Evolutionary conservation across 1,284 basidiomycete species (phyloP).

Genomic region (Neonothopanus nambi): DNA sequence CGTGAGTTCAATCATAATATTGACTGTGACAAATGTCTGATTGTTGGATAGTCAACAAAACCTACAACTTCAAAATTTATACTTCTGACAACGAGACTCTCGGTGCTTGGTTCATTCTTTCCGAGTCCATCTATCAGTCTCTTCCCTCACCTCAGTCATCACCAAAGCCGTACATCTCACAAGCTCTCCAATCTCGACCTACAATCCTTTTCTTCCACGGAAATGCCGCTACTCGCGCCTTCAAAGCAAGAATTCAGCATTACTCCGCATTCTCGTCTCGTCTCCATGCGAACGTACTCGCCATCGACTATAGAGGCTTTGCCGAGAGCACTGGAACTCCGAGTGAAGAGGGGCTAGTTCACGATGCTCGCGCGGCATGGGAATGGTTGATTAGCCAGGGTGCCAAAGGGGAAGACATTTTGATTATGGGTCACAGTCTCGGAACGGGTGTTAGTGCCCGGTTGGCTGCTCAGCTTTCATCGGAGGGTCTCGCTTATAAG

Average conservation of each 20-base stretch:
- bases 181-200: constrained; percentile 61
- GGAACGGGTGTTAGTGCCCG: constrained; percentile 78
- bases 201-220: constrained; percentile 91
- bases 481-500: constrained; percentile 51
- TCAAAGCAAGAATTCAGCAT: constrained; percentile 59
- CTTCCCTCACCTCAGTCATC: constrained; percentile 36
- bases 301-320: constrained; percentile 92
- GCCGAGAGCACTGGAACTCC: constrained; percentile 84
- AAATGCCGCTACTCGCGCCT: constrained; percentile 80
- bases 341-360: constrained; percentile 70
- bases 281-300: constrained; percentile 75
- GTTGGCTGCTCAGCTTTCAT: constrained; percentile 58
- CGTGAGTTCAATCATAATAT: constrained; percentile 52
- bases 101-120: constrained; percentile 90
- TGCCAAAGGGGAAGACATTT: constrained; percentile 57
- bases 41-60: constrained; percentile 65
- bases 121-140: constrained; percentile 63
- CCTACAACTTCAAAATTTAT: constrained; percentile 67
- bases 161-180: constrained; percentile 29
- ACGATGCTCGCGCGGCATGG: constrained; percentile 81
- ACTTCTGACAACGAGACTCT: constrained; percentile 79
- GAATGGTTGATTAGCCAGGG: constrained; percentile 72
- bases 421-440: constrained; percentile 80
- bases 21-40: neutral
- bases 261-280: constrained; percentile 65